Percentiles rank a stretch among this genome's conserved stretches.
These are phyloP conservation scores for Hyphodiscus sp. DNA, from an alignment of 2,329 filamentous ascomycete genomes.

Conservation along the genomic window DNA sequence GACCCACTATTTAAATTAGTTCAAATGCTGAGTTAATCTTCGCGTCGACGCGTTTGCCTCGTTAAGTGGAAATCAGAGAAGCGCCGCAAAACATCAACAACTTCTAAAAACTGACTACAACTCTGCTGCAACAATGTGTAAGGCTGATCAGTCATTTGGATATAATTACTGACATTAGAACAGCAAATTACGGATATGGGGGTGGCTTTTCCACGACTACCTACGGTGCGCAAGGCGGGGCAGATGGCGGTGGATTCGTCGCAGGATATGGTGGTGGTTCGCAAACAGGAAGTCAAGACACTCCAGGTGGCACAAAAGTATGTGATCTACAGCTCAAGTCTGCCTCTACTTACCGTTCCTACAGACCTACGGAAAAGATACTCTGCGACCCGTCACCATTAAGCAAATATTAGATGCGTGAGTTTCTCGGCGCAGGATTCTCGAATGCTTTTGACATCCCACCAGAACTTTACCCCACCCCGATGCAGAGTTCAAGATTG, in stretches of 20 bases:
- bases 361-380: conserved; percentile 63
- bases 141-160: not conserved
- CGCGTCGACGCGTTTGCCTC: too few relatives aligned
- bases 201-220: conserved; percentile 24
- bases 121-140: conserved; percentile 10
- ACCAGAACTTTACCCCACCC: conserved; percentile 50
- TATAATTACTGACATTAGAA: conserved; percentile 5
- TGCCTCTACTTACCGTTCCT: conserved; percentile 1
- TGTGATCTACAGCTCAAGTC: conserved; percentile 1
- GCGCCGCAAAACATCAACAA: not conserved
- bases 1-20: too few relatives aligned
- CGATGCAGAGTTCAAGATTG: conserved; percentile 75
- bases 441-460: conserved; percentile 6
- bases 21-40: too few relatives aligned
- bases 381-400: conserved; percentile 87
- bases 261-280: conserved; percentile 39
- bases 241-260: conserved; percentile 57
- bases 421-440: conserved; percentile 2
- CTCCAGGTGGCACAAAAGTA: conserved; percentile 41
- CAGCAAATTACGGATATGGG: conserved; percentile 28
- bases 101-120: not conserved
- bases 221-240: conserved; percentile 47
- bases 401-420: conserved; percentile 81
- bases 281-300: conserved; percentile 50
- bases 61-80: too few relatives aligned